phyloP scores from a whole-genome alignment of 2,329 filamentous ascomycete species.

The Phialophora verrucosa region DNA sequence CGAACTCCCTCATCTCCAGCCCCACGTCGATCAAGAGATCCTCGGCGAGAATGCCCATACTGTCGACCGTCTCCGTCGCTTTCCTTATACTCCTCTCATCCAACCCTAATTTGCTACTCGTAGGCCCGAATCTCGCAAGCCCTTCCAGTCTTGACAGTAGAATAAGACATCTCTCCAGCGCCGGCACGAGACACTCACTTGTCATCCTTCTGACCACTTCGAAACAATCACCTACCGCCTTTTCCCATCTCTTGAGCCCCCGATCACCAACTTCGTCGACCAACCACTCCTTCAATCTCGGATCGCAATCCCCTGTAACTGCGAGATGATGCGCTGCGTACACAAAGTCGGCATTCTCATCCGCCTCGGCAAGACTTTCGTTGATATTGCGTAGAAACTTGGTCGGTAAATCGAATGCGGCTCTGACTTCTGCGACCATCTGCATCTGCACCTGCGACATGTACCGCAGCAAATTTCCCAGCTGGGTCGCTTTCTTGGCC shows the following conservation, averaged over 20 bases:
- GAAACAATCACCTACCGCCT: constrained; percentile 77
- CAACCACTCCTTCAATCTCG: constrained; percentile 82
- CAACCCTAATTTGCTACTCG: constrained; percentile 69
- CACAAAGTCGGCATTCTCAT: constrained; percentile 60
- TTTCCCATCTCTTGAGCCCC: constrained; percentile 94
- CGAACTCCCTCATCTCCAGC: constrained; percentile 78
- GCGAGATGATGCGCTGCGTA: constrained; percentile 83
- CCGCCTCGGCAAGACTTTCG: constrained; percentile 72
- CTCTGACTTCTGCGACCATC: constrained; percentile 81
- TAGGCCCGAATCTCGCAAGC: constrained; percentile 78
- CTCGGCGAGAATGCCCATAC: constrained; percentile 75
- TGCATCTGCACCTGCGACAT: constrained; percentile 79
- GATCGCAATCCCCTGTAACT: constrained; percentile 79
- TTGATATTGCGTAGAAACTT: constrained; percentile 80
- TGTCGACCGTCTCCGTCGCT: constrained; percentile 73
- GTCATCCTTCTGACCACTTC: constrained; percentile 76
- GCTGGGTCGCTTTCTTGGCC: constrained; percentile 81
- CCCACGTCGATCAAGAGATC: constrained; percentile 73
- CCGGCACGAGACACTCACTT: constrained; percentile 87
- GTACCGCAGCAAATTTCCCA: constrained; percentile 87
- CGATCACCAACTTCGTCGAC: constrained; percentile 80
- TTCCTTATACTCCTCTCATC: constrained; percentile 61
- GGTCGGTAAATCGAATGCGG: constrained; percentile 76
- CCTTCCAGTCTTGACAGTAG: constrained; percentile 83
- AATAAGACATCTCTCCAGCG: constrained; percentile 79